A percentile compares a stretch with the other conserved stretches of the same genome.
Evolutionary conservation across 306 rosid species (phyloP).

Genomic region (Acmispon strigosus): DNA sequence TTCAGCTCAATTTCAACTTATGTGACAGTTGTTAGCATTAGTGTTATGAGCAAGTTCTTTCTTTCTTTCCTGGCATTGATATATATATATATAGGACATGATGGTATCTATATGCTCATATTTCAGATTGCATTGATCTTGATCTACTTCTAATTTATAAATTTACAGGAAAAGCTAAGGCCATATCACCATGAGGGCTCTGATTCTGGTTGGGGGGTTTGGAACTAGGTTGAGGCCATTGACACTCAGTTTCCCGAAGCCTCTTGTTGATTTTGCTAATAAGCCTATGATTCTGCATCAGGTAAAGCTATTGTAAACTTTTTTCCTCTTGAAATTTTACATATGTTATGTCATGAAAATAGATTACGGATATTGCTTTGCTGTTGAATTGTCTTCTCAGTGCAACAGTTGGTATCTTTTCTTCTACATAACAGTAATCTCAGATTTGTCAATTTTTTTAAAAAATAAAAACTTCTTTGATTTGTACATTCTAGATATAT

Average conservation of each 20-base stretch:
- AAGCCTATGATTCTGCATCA: slow-evolving; percentile 99
- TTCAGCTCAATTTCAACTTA: slow-evolving; percentile 17
- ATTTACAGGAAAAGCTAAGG: slow-evolving; percentile 42
- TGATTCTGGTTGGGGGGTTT: slow-evolving; percentile 97
- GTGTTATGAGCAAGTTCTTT: slow-evolving; percentile 9
- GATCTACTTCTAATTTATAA: slow-evolving; percentile 13
- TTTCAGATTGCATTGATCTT: neutral
- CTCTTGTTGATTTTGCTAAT: slow-evolving; percentile 98
- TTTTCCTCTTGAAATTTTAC: neutral
- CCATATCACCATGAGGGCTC: slow-evolving; percentile 75
- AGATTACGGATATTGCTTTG: neutral
- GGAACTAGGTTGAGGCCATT: slow-evolving; percentile 99
- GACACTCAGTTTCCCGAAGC: slow-evolving; percentile 98
- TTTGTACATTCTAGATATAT: neutral
- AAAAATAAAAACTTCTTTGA: neutral
- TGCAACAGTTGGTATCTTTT: neutral
- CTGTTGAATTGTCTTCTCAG: neutral
- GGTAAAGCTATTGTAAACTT: slow-evolving; percentile 41
- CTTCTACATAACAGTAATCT: neutral
- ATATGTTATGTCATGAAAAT: neutral
- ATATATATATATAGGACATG: slow-evolving; percentile 17
- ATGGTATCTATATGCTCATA: slow-evolving; percentile 8
- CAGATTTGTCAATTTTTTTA: neutral
- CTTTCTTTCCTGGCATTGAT: slow-evolving; percentile 6
- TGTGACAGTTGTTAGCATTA: slow-evolving; percentile 14